phyloP scores from a whole-genome alignment of 2,329 filamentous ascomycete genomes.

The Ophiocordyceps camponoti-floridani region DNA sequence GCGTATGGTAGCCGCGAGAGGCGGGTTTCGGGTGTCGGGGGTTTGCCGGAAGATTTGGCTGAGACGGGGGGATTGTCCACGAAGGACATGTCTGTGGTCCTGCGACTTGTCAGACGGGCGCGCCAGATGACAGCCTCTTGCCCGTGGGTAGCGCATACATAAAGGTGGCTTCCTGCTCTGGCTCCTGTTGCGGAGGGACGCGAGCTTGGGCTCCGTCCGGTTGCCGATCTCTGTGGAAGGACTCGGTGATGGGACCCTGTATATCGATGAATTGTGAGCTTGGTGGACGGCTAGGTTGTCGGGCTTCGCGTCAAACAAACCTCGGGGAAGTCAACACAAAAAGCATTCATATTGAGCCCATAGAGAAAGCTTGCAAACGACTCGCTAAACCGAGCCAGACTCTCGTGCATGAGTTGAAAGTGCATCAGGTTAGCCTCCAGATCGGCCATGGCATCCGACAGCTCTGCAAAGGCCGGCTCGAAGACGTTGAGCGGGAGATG shows the following conservation, averaged over 20 bases:
- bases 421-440: conserved; percentile 96
- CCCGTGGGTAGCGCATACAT: conserved; percentile 33
- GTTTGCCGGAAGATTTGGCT: conserved; percentile 29
- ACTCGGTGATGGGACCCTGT: conserved; percentile 68
- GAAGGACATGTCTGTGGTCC: conserved; percentile 83
- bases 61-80: conserved; percentile 61
- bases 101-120: conserved; percentile 15
- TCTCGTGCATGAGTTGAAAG: conserved; percentile 92
- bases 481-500: conserved; percentile 61
- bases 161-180: conserved; percentile 63
- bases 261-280: neutral
- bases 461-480: conserved; percentile 81
- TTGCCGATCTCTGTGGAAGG: conserved; percentile 51
- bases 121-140: conserved; percentile 2
- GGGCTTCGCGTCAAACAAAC: too few species aligned
- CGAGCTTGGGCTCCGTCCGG: conserved; percentile 30
- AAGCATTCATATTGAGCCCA: conserved; percentile 96
- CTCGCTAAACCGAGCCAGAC: conserved; percentile 80
- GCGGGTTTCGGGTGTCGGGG: conserved; percentile 21
- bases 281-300: too few species aligned
- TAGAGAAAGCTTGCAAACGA: conserved; percentile 93
- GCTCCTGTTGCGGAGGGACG: conserved; percentile 12
- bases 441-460: conserved; percentile 86
- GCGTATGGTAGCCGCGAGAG: conserved; percentile 30
- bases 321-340: conserved; percentile 95